Evolutionary conservation across 1,139 yeast genomes (phyloP).

Genomic region (Arxiozyma heterogenica): DNA sequence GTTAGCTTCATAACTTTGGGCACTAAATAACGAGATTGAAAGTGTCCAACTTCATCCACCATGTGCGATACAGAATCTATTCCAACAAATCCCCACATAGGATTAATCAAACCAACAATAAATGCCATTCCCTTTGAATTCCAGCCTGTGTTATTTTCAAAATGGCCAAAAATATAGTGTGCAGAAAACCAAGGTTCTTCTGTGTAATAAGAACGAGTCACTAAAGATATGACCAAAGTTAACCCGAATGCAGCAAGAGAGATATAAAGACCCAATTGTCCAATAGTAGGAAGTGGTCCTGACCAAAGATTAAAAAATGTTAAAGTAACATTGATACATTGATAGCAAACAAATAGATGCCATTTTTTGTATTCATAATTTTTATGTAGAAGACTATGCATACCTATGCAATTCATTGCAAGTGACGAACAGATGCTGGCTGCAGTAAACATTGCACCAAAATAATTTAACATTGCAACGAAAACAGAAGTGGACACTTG

Average conservation of each 20-base stretch:
- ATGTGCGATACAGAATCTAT: slow-evolving; percentile 54
- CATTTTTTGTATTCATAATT: slow-evolving; percentile 39
- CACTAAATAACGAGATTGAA: slow-evolving; percentile 39
- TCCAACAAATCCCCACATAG: slow-evolving; percentile 54
- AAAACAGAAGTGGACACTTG: background rate
- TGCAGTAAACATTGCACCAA: slow-evolving; percentile 48
- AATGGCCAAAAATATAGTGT: slow-evolving; percentile 41
- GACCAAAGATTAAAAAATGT: slow-evolving; percentile 33
- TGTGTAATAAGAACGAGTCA: slow-evolving; percentile 38
- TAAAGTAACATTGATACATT: slow-evolving; percentile 28
- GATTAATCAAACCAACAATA: slow-evolving; percentile 51
- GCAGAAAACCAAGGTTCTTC: slow-evolving; percentile 35
- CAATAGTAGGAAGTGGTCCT: slow-evolving; percentile 32
- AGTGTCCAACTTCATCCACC: slow-evolving; percentile 46
- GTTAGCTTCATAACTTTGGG: slow-evolving; percentile 51
- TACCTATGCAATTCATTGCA: slow-evolving; percentile 42
- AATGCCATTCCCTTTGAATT: slow-evolving; percentile 44
- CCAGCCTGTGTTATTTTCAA: slow-evolving; percentile 52
- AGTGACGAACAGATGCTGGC: slow-evolving; percentile 47
- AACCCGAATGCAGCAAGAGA: slow-evolving; percentile 41
- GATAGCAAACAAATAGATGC: slow-evolving; percentile 44
- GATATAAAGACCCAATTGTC: slow-evolving; percentile 40
- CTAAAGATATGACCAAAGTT: slow-evolving; percentile 42
- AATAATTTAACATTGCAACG: slow-evolving; percentile 18
- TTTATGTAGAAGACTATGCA: slow-evolving; percentile 41